phyloP scores from a whole-genome alignment of 2,329 filamentous ascomycete species.

The Cercospora janseana region DNA sequence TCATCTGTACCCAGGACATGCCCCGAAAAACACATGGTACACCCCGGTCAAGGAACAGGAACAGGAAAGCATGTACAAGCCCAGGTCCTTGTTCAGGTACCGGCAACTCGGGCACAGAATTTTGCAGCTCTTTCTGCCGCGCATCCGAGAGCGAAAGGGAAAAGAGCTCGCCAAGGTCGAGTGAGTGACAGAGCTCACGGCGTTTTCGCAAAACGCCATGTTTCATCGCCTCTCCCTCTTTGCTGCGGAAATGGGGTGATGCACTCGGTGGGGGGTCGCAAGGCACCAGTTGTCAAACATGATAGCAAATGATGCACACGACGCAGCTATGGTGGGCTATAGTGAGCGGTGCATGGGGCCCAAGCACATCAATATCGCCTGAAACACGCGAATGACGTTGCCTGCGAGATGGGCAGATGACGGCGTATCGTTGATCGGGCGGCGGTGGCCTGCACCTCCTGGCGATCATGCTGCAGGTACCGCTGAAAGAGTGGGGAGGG shows the following conservation, averaged over 20 bases:
- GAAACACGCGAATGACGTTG: constrained; percentile 14
- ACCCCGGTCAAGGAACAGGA: neutral
- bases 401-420: neutral
- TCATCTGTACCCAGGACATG: too few relatives aligned
- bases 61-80: neutral
- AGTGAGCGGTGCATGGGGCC: neutral
- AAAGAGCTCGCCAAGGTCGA: neutral
- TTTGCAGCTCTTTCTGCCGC: neutral
- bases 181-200: neutral
- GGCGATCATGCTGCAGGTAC: constrained; percentile 10
- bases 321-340: too few relatives aligned
- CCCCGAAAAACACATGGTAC: too few relatives aligned
- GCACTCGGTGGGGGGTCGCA: too few relatives aligned
- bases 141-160: neutral
- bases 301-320: too few relatives aligned
- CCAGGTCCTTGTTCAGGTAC: constrained; percentile 1
- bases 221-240: constrained; percentile 1
- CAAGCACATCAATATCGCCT: constrained; percentile 7
- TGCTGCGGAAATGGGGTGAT: too few relatives aligned
- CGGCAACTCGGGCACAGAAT: neutral
- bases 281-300: too few relatives aligned
- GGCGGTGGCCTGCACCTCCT: constrained; percentile 3
- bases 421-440: constrained; percentile 6
- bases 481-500: neutral
- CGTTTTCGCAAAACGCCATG: neutral